Conservation (phyloP, 345 rosid species). For the Balakata baccata region DNA sequence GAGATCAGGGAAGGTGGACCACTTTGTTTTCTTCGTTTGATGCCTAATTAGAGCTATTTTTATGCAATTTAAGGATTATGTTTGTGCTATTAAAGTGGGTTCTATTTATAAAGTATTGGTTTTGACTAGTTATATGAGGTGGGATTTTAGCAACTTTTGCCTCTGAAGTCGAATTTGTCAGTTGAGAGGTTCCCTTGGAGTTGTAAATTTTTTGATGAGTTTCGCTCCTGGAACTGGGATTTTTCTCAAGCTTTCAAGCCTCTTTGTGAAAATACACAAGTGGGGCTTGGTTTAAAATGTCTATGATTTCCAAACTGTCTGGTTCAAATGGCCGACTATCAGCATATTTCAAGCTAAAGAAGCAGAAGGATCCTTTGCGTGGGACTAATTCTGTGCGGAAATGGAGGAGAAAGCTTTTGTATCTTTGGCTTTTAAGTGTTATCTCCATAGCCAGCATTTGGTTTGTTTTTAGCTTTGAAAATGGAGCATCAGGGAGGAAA, state of each 20-base stretch:
- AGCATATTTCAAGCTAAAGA: slow-evolving; percentile 38
- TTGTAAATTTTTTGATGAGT: slow-evolving; percentile 36
- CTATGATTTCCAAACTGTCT: slow-evolving; percentile 43
- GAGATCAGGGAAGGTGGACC: slow-evolving; percentile 26
- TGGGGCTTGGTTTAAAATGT: slow-evolving; percentile 46
- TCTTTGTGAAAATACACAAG: slow-evolving; percentile 28
- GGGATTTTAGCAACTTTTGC: slow-evolving; percentile 17
- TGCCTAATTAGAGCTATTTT: slow-evolving; percentile 17
- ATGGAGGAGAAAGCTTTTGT: slow-evolving; percentile 42
- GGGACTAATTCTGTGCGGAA: slow-evolving; percentile 30
- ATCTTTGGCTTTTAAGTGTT: slow-evolving; percentile 38
- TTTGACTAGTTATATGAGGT: slow-evolving; percentile 17
- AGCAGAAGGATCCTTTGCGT: slow-evolving; percentile 37
- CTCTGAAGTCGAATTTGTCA: not conserved
- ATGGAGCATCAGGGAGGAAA: slow-evolving; percentile 15
- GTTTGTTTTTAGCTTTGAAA: slow-evolving; percentile 32
- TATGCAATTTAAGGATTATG: not conserved
- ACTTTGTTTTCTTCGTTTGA: slow-evolving; percentile 25
- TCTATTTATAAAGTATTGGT: slow-evolving; percentile 14
- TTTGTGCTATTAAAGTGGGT: slow-evolving; percentile 8
- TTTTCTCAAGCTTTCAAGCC: slow-evolving; percentile 34
- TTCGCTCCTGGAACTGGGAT: slow-evolving; percentile 40
- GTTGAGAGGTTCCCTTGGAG: slow-evolving; percentile 17
- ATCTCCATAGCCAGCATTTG: slow-evolving; percentile 34
- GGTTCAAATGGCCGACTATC: slow-evolving; percentile 38